A percentile compares a stretch with the other conserved stretches of the same genome.
These are phyloP conservation scores for Rhodosporidiobolus sp. DNA, from an alignment of 768 basidiomycete genomes.

Conservation along the genomic window DNA sequence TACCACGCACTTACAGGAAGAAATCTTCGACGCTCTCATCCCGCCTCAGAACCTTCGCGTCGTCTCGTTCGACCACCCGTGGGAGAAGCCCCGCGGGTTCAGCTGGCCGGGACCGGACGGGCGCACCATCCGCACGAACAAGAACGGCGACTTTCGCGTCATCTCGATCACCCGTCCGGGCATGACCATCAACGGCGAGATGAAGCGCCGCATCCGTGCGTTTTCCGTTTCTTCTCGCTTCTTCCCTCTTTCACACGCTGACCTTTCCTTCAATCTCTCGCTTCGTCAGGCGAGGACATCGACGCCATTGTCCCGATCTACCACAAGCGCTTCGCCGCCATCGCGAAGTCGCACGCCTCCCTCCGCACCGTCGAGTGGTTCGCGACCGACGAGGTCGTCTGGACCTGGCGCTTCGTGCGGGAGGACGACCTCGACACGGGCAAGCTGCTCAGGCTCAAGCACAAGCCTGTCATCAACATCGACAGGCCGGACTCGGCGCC, in stretches of 20 bases:
- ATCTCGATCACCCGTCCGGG: neutral
- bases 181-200: neutral
- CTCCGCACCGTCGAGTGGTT: neutral
- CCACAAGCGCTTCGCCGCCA: neutral
- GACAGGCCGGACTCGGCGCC: too few relatives aligned
- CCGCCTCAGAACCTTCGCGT: neutral
- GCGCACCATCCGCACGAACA: conserved; percentile 1
- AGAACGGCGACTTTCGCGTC: neutral
- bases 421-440: neutral
- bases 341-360: neutral
- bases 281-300: neutral
- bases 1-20: neutral
- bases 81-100: neutral
- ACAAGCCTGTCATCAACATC: neutral
- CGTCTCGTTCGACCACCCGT: conserved; percentile 4
- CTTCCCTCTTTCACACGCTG: neutral
- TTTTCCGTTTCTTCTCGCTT: neutral
- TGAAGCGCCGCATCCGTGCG: neutral
- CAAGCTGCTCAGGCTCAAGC: neutral
- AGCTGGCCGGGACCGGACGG: neutral
- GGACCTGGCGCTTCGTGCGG: neutral
- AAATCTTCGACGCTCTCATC: neutral
- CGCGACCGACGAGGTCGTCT: neutral
- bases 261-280: neutral
- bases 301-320: neutral